phyloP scores from a whole-genome alignment of 371 early-diverging fungal species.

The Rhizopus arrhizus region DNA sequence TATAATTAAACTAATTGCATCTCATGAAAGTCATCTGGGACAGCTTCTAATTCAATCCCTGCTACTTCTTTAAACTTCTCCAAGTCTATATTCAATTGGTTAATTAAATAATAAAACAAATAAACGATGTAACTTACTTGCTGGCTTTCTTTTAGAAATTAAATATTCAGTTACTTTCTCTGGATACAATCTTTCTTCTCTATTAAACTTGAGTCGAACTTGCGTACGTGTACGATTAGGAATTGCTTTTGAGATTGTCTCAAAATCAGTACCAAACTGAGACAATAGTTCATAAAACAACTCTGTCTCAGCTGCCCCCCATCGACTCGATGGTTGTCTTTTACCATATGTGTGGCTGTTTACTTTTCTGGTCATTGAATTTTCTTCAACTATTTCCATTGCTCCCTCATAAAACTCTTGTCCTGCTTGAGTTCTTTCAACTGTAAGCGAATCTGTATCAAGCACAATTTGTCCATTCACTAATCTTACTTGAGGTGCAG shows the following conservation, averaged over 20 bases:
- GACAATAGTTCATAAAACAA: constrained; percentile 66
- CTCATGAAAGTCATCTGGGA: constrained; percentile 40
- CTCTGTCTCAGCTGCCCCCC: constrained; percentile 64
- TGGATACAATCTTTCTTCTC: constrained; percentile 63
- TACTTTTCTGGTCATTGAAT: constrained; percentile 50
- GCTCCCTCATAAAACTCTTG: constrained; percentile 36
- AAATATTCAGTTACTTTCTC: constrained; percentile 58
- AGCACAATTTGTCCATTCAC: constrained; percentile 69
- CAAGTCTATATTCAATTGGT: constrained; percentile 15
- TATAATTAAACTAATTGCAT: constrained; percentile 16
- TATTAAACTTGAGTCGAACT: constrained; percentile 68
- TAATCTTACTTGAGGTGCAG: constrained; percentile 63
- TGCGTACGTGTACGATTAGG: constrained; percentile 61
- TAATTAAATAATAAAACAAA: background rate
- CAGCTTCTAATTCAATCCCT: constrained; percentile 30
- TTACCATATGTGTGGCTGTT: constrained; percentile 62
- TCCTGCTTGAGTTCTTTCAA: constrained; percentile 39
- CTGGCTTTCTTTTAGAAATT: constrained; percentile 41
- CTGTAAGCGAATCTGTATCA: constrained; percentile 59
- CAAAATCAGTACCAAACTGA: constrained; percentile 80
- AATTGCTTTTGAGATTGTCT: constrained; percentile 64
- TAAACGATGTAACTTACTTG: constrained; percentile 38
- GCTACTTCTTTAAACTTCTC: constrained; percentile 26
- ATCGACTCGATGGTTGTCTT: constrained; percentile 39
- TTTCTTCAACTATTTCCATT: constrained; percentile 75